A percentile compares a stretch with the other conserved stretches of the same genome.
These are phyloP conservation scores for Penicillium griseofulvum DNA, from an alignment of 2,329 filamentous ascomycete genomes.

Conservation along the genomic window DNA sequence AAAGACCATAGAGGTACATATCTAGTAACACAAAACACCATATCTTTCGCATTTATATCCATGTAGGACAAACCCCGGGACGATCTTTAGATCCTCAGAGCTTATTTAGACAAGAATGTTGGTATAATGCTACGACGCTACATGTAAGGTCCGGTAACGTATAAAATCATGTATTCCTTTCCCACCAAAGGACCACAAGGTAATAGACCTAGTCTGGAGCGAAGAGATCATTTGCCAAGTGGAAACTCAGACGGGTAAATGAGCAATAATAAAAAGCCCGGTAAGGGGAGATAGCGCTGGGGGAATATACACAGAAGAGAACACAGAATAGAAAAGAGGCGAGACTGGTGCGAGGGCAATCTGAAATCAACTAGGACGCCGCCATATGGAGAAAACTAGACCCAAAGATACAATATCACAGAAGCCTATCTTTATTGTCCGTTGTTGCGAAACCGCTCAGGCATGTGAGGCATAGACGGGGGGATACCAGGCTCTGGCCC, in stretches of 20 bases:
- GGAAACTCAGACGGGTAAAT: background rate
- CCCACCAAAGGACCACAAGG: background rate
- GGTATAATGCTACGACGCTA: background rate
- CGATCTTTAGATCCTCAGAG: background rate
- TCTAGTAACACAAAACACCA: background rate
- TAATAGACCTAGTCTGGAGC: background rate
- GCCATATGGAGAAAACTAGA: background rate
- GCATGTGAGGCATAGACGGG: slow-evolving; percentile 35
- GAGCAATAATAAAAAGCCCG: background rate
- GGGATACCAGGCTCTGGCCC: slow-evolving; percentile 20
- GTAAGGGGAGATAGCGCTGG: slow-evolving; percentile 3
- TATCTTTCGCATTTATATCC: background rate
- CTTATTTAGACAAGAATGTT: background rate
- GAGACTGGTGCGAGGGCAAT: background rate
- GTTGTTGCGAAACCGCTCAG: slow-evolving; percentile 28
- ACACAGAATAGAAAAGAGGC: background rate
- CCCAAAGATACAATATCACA: background rate
- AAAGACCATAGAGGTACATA: background rate
- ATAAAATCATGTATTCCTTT: background rate
- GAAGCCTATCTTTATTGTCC: slow-evolving; percentile 14
- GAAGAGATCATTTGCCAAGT: background rate
- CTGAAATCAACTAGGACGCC: background rate
- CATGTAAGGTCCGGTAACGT: background rate
- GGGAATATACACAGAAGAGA: slow-evolving; percentile 13
- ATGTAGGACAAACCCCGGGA: background rate